Conservation (phyloP, 345 rosid species). For the Rhodamnia argentea region DNA sequence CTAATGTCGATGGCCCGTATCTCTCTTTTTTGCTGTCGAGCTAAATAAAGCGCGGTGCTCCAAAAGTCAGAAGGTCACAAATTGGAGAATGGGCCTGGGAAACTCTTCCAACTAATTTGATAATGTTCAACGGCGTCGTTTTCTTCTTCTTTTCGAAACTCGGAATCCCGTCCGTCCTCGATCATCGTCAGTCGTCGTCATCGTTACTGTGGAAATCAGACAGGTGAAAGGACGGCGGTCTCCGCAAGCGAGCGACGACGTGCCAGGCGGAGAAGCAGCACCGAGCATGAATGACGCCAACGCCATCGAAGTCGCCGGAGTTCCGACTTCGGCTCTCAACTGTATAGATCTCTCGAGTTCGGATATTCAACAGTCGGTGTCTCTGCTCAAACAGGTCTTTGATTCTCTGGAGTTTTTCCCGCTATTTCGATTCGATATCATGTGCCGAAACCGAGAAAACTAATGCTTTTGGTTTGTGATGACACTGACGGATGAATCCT, state of each 20-base stretch:
- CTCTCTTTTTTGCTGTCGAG: no score
- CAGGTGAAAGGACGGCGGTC: background rate
- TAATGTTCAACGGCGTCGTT: background rate
- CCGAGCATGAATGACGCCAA: background rate
- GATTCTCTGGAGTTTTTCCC: background rate
- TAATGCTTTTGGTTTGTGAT: background rate
- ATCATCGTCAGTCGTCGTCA: background rate
- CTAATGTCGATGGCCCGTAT: no score
- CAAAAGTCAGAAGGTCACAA: background rate
- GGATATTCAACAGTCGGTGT: conserved; percentile 22
- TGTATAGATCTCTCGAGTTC: conserved; percentile 45
- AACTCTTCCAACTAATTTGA: no score
- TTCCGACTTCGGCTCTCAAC: conserved; percentile 22
- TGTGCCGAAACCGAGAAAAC: background rate
- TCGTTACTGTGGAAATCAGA: background rate
- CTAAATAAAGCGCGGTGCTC: background rate
- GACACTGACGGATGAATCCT: background rate
- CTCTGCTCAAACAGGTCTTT: conserved; percentile 49
- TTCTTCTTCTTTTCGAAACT: background rate
- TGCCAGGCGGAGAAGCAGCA: background rate
- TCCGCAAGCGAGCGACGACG: background rate
- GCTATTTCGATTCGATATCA: background rate
- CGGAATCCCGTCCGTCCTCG: background rate
- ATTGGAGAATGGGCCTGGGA: no score
- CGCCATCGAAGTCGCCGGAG: background rate